Conservation (phyloP, 1,139 yeast species). For the Saccharomyces hybrid region DNA sequence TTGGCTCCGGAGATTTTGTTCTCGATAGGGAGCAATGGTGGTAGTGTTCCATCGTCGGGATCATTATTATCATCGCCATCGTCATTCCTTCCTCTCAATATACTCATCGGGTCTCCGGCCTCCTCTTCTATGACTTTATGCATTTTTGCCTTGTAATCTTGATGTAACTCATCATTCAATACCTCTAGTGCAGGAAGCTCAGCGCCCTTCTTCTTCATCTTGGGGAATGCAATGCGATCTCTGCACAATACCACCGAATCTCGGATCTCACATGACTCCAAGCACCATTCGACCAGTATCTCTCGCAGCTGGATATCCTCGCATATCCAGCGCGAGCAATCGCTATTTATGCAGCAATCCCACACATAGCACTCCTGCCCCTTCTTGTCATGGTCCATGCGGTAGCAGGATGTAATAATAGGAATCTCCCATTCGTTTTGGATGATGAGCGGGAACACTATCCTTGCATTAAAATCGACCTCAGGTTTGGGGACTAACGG, state of each 20-base stretch:
- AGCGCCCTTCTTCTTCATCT: conserved; percentile 55
- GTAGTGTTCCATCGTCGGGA: conserved; percentile 9
- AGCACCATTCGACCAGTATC: conserved; percentile 39
- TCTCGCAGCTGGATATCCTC: conserved; percentile 38
- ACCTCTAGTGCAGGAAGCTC: conserved; percentile 20
- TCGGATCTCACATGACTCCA: conserved; percentile 59
- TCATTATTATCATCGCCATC: conserved; percentile 7
- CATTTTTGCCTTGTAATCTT: conserved; percentile 12
- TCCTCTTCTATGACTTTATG: conserved; percentile 11
- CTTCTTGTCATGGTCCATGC: conserved; percentile 56
- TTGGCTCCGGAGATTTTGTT: not conserved
- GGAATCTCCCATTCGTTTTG: conserved; percentile 83
- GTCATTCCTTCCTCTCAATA: conserved; percentile 15
- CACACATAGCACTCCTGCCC: conserved; percentile 58
- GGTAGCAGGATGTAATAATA: conserved; percentile 52
- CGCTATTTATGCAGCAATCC: conserved; percentile 66
- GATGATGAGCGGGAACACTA: conserved; percentile 58
- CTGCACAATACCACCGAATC: conserved; percentile 38
- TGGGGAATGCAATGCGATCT: conserved; percentile 42
- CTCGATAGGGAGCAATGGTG: conserved; percentile 16
- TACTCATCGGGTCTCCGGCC: conserved; percentile 13
- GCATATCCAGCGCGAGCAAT: conserved; percentile 56
- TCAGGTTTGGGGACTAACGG: conserved; percentile 53
- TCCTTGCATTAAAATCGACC: conserved; percentile 45
- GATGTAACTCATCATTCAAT: conserved; percentile 14